Conservation (phyloP, 179 eudicot species). For the Heliamphora ciliata region DNA sequence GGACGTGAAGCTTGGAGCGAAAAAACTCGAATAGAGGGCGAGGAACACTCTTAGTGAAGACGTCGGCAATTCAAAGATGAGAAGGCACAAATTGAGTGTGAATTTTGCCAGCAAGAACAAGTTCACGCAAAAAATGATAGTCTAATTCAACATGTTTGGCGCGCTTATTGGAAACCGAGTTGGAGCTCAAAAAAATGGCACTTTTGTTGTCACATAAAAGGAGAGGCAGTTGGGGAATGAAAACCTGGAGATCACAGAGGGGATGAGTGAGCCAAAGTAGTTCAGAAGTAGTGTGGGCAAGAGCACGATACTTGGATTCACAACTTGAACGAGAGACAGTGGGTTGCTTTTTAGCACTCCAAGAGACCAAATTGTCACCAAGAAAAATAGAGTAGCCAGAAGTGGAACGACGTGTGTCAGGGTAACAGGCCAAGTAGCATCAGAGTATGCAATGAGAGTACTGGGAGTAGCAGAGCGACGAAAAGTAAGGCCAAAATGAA, state of each 20-base stretch:
- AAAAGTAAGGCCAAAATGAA: neutral
- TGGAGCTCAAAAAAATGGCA: neutral
- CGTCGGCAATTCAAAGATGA: neutral
- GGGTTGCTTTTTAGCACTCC: neutral
- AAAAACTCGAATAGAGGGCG: too few relatives aligned
- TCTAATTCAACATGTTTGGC: neutral
- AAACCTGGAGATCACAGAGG: neutral
- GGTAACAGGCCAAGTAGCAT: neutral
- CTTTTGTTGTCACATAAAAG: neutral
- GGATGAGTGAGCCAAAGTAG: neutral
- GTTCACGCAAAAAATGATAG: neutral
- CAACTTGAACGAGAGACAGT: neutral
- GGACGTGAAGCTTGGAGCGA: too few relatives aligned
- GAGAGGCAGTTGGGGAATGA: too few relatives aligned
- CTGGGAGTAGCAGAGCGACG: neutral
- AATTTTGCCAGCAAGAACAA: neutral
- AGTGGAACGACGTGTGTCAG: neutral
- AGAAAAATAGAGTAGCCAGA: neutral
- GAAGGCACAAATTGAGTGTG: neutral
- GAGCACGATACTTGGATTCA: neutral
- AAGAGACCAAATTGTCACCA: neutral
- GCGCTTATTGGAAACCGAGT: neutral
- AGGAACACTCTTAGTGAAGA: neutral
- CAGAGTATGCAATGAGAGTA: neutral
- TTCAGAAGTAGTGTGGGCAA: neutral